These are phyloP conservation scores for Cryphonectria japonica DNA, from an alignment of 2,329 filamentous ascomycete species.

Conservation along the genomic window DNA sequence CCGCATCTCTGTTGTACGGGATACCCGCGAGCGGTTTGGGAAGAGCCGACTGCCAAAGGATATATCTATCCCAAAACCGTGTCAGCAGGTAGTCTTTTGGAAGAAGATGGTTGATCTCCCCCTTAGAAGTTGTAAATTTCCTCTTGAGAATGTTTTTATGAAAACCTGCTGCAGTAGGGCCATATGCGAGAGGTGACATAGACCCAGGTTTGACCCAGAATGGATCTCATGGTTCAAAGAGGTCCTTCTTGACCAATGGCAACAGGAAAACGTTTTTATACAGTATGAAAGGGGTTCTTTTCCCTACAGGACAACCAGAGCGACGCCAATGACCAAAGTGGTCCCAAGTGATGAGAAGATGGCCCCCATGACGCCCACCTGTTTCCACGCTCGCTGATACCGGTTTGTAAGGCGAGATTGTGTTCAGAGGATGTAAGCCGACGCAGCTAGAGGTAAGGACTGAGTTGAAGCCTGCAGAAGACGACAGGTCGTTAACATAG, in stretches of 20 bases:
- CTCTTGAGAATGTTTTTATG: no score
- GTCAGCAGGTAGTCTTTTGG: neutral
- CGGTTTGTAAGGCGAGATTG: no score
- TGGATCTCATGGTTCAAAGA: neutral
- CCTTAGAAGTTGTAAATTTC: neutral
- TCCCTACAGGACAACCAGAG: neutral
- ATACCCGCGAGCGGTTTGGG: constrained; percentile 51
- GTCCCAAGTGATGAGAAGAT: neutral
- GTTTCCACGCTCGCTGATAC: neutral
- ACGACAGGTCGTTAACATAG: no score
- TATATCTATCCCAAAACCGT: neutral
- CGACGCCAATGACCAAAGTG: neutral
- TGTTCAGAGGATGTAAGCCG: neutral
- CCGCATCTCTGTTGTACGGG: constrained; percentile 46
- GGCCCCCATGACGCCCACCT: constrained; percentile 1
- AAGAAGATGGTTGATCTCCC: no score
- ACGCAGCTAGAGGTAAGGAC: neutral
- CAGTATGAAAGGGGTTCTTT: neutral
- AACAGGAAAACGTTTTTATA: neutral
- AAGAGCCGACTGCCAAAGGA: constrained; percentile 34
- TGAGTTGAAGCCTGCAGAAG: neutral
- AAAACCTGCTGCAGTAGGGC: no score
- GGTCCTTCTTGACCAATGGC: neutral
- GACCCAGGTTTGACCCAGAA: neutral
- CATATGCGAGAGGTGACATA: neutral